Evolutionary conservation across 441 rosid species (phyloP).

Genomic region (Erysimum pusillum): DNA sequence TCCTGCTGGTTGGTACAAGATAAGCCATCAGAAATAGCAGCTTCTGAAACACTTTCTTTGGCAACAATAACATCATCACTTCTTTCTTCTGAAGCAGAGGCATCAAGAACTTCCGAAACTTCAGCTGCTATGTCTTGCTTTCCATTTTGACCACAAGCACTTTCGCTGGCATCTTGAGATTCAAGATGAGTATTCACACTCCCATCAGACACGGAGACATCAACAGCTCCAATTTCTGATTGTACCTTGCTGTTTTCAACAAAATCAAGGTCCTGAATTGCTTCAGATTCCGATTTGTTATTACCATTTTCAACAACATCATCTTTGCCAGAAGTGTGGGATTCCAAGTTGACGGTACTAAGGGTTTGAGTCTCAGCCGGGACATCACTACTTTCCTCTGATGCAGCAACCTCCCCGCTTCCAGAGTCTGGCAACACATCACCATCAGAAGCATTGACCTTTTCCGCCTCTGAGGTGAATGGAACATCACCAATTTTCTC

Average conservation of each 20-base stretch:
- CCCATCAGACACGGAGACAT: conserved; percentile 28
- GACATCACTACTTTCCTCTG: conserved; percentile 36
- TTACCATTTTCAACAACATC: conserved; percentile 39
- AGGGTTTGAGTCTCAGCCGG: conserved; percentile 32
- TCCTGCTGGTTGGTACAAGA: conserved; percentile 46
- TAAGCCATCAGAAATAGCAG: conserved; percentile 39
- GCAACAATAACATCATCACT: conserved; percentile 40
- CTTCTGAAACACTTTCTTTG: conserved; percentile 39
- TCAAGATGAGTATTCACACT: conserved; percentile 39
- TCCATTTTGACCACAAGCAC: conserved; percentile 39
- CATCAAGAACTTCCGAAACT: conserved; percentile 37
- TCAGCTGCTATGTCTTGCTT: conserved; percentile 35
- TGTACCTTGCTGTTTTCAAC: conserved; percentile 30
- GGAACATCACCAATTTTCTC: conserved; percentile 34
- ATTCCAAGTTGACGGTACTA: conserved; percentile 26
- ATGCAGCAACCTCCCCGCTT: conserved; percentile 23
- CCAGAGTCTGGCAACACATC: conserved; percentile 42
- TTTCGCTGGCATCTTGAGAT: conserved; percentile 37
- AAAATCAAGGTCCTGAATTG: conserved; percentile 11
- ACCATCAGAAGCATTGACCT: conserved; percentile 38
- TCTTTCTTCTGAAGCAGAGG: conserved; percentile 39
- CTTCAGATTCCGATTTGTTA: conserved; percentile 41
- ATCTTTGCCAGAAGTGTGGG: conserved; percentile 31
- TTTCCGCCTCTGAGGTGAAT: conserved; percentile 40
- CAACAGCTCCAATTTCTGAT: conserved; percentile 36